Percentiles rank a stretch among this genome's conserved stretches.
Conservation (phyloP, 768 basidiomycete genomes). For the Albatrellus ellisii region DNA sequence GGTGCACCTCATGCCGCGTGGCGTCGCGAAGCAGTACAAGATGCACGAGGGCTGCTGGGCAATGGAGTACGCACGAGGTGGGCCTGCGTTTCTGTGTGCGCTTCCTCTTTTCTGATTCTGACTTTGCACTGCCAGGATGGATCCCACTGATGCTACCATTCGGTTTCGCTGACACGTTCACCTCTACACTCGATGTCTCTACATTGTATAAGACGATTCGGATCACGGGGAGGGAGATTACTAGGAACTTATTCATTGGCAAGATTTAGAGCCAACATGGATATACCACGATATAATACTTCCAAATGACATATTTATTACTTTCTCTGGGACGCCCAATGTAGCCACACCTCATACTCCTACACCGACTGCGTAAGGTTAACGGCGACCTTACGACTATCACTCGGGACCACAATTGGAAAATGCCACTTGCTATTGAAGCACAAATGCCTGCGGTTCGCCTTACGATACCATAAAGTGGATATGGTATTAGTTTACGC, state of each 20-base stretch:
- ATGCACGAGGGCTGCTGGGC: conserved; percentile 96
- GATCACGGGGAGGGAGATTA: conserved; percentile 76
- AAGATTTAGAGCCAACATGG: conserved; percentile 63
- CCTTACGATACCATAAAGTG: not conserved
- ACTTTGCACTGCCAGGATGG: conserved; percentile 56
- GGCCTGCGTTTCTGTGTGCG: conserved; percentile 14
- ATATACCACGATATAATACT: no score
- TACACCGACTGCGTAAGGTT: no score
- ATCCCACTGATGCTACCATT: conserved; percentile 96
- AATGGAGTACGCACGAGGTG: conserved; percentile 88
- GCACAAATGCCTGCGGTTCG: no score
- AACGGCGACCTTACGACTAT: no score
- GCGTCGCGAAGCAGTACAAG: conserved; percentile 90
- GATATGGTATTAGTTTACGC: no score
- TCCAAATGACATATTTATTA: no score
- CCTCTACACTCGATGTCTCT: conserved; percentile 80
- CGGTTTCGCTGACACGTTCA: conserved; percentile 73
- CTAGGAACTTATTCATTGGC: conserved; percentile 66
- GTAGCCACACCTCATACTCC: no score
- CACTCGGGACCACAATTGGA: no score
- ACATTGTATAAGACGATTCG: conserved; percentile 69
- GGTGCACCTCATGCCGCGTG: conserved; percentile 75
- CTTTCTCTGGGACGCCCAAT: no score
- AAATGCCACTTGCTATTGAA: no score
- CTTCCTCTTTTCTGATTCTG: not conserved